A percentile compares a stretch with the other conserved stretches of the same genome.
Conservation (phyloP, 805 yeast species). For the Teunomyces cretensis region DNA sequence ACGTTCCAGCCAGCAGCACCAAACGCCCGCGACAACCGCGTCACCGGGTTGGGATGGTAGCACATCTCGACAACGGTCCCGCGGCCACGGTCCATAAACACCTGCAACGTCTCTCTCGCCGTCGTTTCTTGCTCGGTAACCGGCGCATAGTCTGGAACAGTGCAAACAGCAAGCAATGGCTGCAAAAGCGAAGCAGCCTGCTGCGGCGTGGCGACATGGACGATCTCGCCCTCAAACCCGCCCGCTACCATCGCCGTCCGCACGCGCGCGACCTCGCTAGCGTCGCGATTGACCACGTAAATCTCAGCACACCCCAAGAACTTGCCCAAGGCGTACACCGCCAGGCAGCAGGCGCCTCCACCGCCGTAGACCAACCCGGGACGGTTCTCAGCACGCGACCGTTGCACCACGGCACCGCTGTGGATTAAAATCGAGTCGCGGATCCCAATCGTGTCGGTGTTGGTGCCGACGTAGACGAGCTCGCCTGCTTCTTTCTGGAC, state of each 20-base stretch:
- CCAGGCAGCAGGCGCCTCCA: slow-evolving; percentile 36
- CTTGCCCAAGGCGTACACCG: slow-evolving; percentile 27
- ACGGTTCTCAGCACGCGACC: slow-evolving; percentile 6
- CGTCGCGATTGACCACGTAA: slow-evolving; percentile 30
- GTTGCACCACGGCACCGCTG: slow-evolving; percentile 10
- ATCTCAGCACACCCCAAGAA: slow-evolving; percentile 24
- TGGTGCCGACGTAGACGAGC: slow-evolving; percentile 24
- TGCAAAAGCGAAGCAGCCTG: background rate
- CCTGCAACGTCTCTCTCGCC: slow-evolving; percentile 26
- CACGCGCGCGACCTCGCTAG: slow-evolving; percentile 23
- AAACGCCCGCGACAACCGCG: slow-evolving; percentile 24
- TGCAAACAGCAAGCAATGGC: background rate
- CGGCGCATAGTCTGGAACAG: background rate
- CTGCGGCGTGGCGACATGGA: slow-evolving; percentile 20
- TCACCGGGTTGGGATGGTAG: slow-evolving; percentile 29
- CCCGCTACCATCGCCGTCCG: slow-evolving; percentile 16
- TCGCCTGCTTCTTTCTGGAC: slow-evolving; percentile 13
- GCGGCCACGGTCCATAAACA: slow-evolving; percentile 19
- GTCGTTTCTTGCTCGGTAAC: slow-evolving; percentile 18
- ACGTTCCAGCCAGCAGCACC: slow-evolving; percentile 24
- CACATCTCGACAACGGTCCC: slow-evolving; percentile 35
- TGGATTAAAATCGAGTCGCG: slow-evolving; percentile 24
- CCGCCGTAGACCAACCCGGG: slow-evolving; percentile 36
- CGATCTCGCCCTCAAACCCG: slow-evolving; percentile 26
- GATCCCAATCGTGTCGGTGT: slow-evolving; percentile 34